Base-by-base conservation (phyloP, 1,139 yeast species). In the Hansenula lynferdii region DNA sequence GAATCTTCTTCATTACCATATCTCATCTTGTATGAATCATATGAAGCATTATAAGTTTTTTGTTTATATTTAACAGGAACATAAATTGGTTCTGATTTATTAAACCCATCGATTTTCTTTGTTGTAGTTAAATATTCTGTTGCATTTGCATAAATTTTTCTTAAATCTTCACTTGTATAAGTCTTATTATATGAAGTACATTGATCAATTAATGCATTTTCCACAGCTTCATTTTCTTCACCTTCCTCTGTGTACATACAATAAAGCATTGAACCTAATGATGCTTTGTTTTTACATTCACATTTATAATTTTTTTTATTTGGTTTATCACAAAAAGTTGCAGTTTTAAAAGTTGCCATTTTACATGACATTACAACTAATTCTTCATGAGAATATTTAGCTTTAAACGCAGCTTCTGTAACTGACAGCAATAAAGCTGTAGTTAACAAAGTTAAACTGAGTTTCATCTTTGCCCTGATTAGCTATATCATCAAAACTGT, bases 1-100 rank as follows among this genome's bases (percentile, higher is more conserved):
- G 78, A 64, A 30, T 56, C 49, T 39, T 62, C 65, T 33, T 61
- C 50, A 48, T 58, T 72, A 17, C 63, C 64, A 28, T 57, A 60
- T 41, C 65, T 47, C 21, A 34, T 34, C 28, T 41, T 35, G 31
- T 41, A 55, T 8, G 74, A 62, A 35, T 53, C 49, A 45, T 60
- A 64, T 23, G 64, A 70, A 24, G 60, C 61, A 1, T 43, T 40
- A 49, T 60, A 69, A 5, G 50, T 23, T 34, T 54, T 50, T 17
- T 42, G 42, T 32, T 43, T 42, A 29, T 43, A 42, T 17, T 42
- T 40, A 20, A 62, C 44, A 3, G 67, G 67, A 22, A 42, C 48
- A 39, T 41, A 28, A 16, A 52, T 47, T 5, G 58, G 26, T 2
- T 39, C 40, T 1, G 60, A 41, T 6, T 48, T 49, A 28, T 60